Evolutionary conservation across 768 basidiomycete genomes (phyloP).

Genomic region (Austroboletus eburneus): DNA sequence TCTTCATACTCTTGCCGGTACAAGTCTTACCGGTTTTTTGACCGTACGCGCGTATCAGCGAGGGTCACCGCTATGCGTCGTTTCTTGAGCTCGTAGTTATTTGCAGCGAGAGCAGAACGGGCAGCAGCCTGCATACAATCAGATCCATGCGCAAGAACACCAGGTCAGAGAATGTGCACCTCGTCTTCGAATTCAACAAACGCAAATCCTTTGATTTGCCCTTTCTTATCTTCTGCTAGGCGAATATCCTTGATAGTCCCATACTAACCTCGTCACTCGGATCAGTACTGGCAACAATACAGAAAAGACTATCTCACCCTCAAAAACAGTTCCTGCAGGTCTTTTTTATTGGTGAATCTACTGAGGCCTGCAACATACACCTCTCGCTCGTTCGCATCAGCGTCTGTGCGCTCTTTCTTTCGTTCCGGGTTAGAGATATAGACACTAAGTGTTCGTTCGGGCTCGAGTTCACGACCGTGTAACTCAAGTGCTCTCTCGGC

Average conservation of each 20-base stretch:
- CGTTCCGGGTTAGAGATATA: conserved; percentile 87
- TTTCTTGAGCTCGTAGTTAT: conserved; percentile 85
- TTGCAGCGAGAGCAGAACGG: conserved; percentile 65
- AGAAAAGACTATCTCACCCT: conserved; percentile 45
- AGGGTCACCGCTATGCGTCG: conserved; percentile 88
- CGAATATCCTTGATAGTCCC: conserved; percentile 80
- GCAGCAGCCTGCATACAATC: conserved; percentile 59
- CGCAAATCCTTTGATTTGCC: conserved; percentile 77
- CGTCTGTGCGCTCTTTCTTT: conserved; percentile 87
- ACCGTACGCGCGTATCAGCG: conserved; percentile 65
- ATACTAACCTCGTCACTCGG: conserved; percentile 46
- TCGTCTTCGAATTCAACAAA: conserved; percentile 89
- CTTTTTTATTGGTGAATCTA: conserved; percentile 69
- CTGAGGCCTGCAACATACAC: conserved; percentile 86
- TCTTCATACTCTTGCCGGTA: background rate
- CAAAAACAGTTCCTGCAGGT: conserved; percentile 75
- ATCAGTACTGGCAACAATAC: conserved; percentile 3
- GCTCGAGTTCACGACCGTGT: conserved; percentile 71
- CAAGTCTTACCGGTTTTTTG: conserved; percentile 45
- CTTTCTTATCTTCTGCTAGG: conserved; percentile 67
- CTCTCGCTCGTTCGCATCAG: conserved; percentile 77
- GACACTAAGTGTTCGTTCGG: conserved; percentile 67
- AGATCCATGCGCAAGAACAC: background rate
- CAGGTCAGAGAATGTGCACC: conserved; percentile 37
- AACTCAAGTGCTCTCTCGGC: conserved; percentile 79